phyloP scores from a whole-genome alignment of 2,329 filamentous ascomycete species.

The Trichoderma sp. region DNA sequence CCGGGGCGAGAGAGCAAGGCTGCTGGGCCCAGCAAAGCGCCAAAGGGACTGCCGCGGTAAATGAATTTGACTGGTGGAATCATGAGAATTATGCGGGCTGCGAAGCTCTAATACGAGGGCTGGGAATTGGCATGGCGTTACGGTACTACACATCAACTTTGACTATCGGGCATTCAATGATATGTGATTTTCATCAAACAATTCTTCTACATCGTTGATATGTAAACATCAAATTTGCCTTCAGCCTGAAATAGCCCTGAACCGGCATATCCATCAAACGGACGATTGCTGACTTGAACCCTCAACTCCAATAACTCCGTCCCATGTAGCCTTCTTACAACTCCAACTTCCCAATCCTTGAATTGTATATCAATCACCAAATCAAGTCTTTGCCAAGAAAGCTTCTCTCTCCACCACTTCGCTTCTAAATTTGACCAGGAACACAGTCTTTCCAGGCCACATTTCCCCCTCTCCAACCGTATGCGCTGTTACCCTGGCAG shows the following conservation, averaged over 20 bases:
- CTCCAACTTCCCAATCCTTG: background rate
- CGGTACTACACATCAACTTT: background rate
- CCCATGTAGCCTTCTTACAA: slow-evolving; percentile 1
- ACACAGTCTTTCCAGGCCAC: slow-evolving; percentile 97
- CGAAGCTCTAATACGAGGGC: background rate
- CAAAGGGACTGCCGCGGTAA: slow-evolving; percentile 30
- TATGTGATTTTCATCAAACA: background rate
- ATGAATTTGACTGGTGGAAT: background rate
- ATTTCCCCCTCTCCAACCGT: slow-evolving; percentile 73
- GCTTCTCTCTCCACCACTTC: slow-evolving; percentile 91
- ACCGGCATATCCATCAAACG: background rate
- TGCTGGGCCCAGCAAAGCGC: slow-evolving; percentile 11
- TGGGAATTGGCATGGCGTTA: slow-evolving; percentile 9
- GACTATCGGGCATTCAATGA: background rate
- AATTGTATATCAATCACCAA: background rate
- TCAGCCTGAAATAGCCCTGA: background rate
- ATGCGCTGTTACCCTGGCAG: slow-evolving; percentile 87
- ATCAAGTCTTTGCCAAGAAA: slow-evolving; percentile 64
- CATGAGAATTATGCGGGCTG: background rate
- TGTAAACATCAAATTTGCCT: background rate
- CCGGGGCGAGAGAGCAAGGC: slow-evolving; percentile 37
- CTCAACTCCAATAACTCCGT: slow-evolving; percentile 29
- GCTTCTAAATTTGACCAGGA: slow-evolving; percentile 88
- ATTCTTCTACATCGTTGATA: background rate
- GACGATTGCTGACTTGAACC: slow-evolving; percentile 7